Evolutionary conservation across 169 alveolate genomes (phyloP), one percentile per base, ranked within the genome.

Genomic region (Plasmodium relictum): DNA sequence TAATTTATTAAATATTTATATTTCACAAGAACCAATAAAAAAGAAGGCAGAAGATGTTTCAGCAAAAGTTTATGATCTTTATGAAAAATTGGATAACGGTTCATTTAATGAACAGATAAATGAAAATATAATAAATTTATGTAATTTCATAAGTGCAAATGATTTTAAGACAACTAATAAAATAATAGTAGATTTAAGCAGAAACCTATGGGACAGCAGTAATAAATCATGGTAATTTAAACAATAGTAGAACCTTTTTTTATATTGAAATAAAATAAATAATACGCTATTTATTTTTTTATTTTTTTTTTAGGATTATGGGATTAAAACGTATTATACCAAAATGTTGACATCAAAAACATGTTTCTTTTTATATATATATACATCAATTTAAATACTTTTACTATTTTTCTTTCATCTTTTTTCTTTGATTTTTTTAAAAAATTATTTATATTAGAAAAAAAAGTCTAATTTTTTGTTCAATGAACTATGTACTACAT

Each of bases 181-280:
- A 56, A 89, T 93, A 39, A 89, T 94, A 31, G 78, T 92, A 26
- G 95, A 94, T 14, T 78, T 95, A 76, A 94, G 96, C 70, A 87
- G 96, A 41, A 95, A 92, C 10, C 88, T 94, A 22, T 95, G 97
- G 97, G 95, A 95, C 50, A 90, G 89, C 8, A 85, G 73, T 42
- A 95, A 95, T 89, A 95, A 95, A 71, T 63, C 93, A 74, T 95
- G 97, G 97, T 72, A 86, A 61, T 14, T 6, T 24, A 41, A 66
- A 66, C 8, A 9, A 37, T 41, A 73, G 1, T 16, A 39, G 2
- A 18, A 10, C 44, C 26, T n/a, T 61, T 41, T 31, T n/a, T n/a
- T n/a, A n/a, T 31, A 31, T 31, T 31, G 39, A 1, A 31, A 31
- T 31, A 31, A 31, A 31, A 31, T 31, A 31, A 31, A 31, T 31